These are phyloP conservation scores for Orbilia blumenaviensis DNA, from an alignment of 2,329 filamentous ascomycete species.

Conservation along the genomic window DNA sequence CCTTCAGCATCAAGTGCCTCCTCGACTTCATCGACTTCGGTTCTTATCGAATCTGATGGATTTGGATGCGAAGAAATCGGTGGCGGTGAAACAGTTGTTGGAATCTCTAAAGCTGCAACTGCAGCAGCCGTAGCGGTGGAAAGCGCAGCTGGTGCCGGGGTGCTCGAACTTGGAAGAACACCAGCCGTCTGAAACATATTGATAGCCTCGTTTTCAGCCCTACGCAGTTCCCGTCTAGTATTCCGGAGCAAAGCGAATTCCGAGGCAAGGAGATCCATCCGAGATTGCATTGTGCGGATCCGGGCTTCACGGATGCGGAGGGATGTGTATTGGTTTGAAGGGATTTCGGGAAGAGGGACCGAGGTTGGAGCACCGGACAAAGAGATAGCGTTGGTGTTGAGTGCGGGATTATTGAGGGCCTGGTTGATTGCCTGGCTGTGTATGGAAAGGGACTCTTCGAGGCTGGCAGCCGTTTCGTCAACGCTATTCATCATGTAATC, in stretches of 20 bases:
- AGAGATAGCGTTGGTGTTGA: not conserved
- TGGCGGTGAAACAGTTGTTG: slow-evolving; percentile 10
- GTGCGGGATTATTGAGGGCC: slow-evolving; percentile 12
- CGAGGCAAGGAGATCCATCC: slow-evolving; percentile 56
- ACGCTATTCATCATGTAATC: slow-evolving; percentile 56
- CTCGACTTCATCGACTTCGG: slow-evolving; percentile 48
- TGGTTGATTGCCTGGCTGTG: slow-evolving; percentile 47
- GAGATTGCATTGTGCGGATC: slow-evolving; percentile 57
- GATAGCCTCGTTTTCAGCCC: slow-evolving; percentile 50
- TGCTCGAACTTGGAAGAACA: not conserved
- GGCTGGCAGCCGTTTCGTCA: slow-evolving; percentile 49
- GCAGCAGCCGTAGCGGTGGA: slow-evolving; percentile 5
- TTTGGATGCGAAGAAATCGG: not conserved
- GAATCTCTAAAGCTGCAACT: slow-evolving; percentile 1
- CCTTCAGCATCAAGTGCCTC: slow-evolving; percentile 49
- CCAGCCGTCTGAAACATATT: slow-evolving; percentile 40
- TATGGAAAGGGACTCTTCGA: slow-evolving; percentile 44
- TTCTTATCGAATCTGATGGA: slow-evolving; percentile 20
- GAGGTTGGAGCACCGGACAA: not conserved
- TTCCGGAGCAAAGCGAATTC: slow-evolving; percentile 56
- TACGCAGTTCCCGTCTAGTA: slow-evolving; percentile 55
- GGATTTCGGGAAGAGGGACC: slow-evolving; percentile 21
- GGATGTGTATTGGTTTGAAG: slow-evolving; percentile 46
- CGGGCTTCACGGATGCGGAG: slow-evolving; percentile 56
- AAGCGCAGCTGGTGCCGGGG: not conserved